A percentile compares a stretch with the other conserved stretches of the same genome.
Conservation (phyloP, 345 rosid species). For the Rhizophora apiculata region DNA sequence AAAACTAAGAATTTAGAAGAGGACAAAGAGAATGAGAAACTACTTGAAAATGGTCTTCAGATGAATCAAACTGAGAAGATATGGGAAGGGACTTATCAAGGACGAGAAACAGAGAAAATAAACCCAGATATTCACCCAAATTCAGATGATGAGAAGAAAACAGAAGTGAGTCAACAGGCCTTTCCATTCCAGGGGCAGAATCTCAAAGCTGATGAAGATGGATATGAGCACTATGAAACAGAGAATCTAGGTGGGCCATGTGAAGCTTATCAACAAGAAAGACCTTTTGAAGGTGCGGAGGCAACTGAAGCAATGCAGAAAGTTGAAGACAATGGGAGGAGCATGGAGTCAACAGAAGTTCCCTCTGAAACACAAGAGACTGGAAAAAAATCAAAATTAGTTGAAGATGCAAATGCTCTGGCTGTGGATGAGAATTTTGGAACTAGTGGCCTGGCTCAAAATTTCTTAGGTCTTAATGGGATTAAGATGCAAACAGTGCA, state of each 20-base stretch:
- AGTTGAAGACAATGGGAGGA: constrained; percentile 25
- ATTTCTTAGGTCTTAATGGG: constrained; percentile 31
- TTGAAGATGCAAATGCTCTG: constrained; percentile 32
- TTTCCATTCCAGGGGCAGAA: constrained; percentile 17
- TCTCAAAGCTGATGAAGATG: constrained; percentile 26
- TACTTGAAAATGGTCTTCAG: constrained; percentile 11
- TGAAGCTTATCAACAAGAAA: constrained; percentile 23
- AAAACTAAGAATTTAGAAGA: constrained; percentile 16
- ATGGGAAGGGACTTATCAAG: not conserved
- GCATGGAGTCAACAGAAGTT: constrained; percentile 28
- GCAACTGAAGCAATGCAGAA: constrained; percentile 19
- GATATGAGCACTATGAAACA: constrained; percentile 18
- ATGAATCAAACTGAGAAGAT: constrained; percentile 13
- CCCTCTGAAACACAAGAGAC: constrained; percentile 32
- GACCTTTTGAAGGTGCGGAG: constrained; percentile 23
- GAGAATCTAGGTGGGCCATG: constrained; percentile 21
- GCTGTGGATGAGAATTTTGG: constrained; percentile 41
- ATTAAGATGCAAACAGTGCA: constrained; percentile 36
- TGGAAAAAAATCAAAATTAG: constrained; percentile 36
- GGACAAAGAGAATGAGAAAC: not conserved
- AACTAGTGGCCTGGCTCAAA: constrained; percentile 34
- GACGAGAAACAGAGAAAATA: constrained; percentile 20
- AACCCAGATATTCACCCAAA: constrained; percentile 30
- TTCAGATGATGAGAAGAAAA: constrained; percentile 28
- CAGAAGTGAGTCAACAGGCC: constrained; percentile 26